A percentile compares a stretch with the other conserved stretches of the same genome.
phyloP scores from a whole-genome alignment of 2,329 filamentous ascomycete genomes.

The Diaporthe sp. region DNA sequence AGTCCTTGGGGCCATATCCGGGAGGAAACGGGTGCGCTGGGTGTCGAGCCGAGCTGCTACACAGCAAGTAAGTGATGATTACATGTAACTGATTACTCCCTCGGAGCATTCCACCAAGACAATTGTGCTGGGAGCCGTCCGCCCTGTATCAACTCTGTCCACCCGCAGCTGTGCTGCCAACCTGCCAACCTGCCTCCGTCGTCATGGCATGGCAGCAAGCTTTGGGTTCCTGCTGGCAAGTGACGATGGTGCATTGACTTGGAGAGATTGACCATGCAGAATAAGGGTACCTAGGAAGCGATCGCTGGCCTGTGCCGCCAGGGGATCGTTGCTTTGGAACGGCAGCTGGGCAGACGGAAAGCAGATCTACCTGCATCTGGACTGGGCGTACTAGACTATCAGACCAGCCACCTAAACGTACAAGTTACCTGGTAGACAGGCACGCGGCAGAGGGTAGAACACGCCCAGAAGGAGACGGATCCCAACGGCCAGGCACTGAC shows the following conservation, averaged over 20 bases:
- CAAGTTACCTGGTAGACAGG: constrained; percentile 4
- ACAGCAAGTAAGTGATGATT: background rate
- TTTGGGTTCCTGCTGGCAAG: background rate
- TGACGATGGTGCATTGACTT: constrained; percentile 23
- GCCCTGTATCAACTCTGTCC: background rate
- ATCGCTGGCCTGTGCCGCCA: constrained; percentile 12
- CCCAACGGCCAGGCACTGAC: constrained; percentile 22
- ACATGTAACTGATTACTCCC: background rate
- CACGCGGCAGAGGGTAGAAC: constrained; percentile 9
- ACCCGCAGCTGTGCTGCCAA: background rate
- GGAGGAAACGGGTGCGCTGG: background rate
- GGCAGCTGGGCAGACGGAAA: constrained; percentile 9
- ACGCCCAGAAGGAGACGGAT: background rate
- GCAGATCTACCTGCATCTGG: constrained; percentile 20
- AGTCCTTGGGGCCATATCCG: background rate
- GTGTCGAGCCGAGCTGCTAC: background rate
- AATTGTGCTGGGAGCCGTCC: background rate
- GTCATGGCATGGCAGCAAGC: constrained; percentile 5
- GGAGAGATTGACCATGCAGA: constrained; percentile 21
- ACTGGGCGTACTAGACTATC: constrained; percentile 12
- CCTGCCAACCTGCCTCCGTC: background rate
- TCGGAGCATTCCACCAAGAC: background rate
- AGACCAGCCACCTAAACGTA: background rate
- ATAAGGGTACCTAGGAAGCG: constrained; percentile 4
- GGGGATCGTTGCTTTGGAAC: constrained; percentile 22